Percentiles rank a stretch among this genome's conserved stretches.
Conservation (phyloP, 176 grass and related monocot genomes). For the Musa beccarii region DNA sequence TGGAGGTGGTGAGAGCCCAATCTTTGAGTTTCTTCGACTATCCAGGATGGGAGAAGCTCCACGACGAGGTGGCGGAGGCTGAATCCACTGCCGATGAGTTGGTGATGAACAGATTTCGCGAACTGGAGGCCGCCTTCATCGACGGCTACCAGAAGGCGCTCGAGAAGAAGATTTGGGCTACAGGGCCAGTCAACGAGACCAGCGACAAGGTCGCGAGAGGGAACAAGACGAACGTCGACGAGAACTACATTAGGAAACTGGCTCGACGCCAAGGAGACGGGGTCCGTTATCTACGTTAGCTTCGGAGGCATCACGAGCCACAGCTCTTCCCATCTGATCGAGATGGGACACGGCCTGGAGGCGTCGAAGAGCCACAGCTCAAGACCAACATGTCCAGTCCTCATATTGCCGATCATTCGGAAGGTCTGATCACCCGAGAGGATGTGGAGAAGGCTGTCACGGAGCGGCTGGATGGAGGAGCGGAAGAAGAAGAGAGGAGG, state of each 20-base stretch:
- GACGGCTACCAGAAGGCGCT: slow-evolving; percentile 1
- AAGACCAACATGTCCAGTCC: slow-evolving; percentile 1
- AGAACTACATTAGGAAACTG: neutral
- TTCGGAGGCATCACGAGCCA: neutral
- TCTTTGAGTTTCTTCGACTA: neutral
- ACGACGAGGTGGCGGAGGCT: neutral
- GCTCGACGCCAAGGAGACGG: neutral
- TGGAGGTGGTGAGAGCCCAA: neutral
- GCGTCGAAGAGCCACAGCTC: slow-evolving; percentile 15
- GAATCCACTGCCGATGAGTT: neutral
- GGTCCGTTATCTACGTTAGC: neutral
- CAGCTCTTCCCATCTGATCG: neutral
- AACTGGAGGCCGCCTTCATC: neutral
- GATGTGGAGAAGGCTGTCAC: slow-evolving; percentile 27
- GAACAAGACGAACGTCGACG: neutral
- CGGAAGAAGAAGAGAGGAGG: slow-evolving; percentile 18
- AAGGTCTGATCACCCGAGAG: slow-evolving; percentile 1
- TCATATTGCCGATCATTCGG: slow-evolving; percentile 12
- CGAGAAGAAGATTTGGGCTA: neutral
- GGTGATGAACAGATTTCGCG: neutral
- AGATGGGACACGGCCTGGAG: neutral
- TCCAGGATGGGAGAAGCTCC: neutral
- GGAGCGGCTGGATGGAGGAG: slow-evolving; percentile 22
- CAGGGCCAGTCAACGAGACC: neutral
- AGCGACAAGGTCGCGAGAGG: neutral